phyloP scores from a whole-genome alignment of 495 filamentous ascomycete genomes.

The Tuber umbilicatum region DNA sequence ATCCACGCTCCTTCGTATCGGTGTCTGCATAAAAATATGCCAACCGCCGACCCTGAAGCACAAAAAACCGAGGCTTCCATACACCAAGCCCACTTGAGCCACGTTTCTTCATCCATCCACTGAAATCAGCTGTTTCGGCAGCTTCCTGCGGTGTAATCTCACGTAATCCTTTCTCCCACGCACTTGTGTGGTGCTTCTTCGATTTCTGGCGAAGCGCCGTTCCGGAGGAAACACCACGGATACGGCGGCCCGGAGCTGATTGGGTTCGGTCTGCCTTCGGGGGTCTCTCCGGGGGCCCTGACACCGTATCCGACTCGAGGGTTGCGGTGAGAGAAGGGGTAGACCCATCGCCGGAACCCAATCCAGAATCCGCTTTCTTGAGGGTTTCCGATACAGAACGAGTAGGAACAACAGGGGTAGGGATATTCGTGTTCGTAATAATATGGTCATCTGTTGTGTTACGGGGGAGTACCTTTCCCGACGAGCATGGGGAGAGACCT shows the following conservation, averaged over 20 bases:
- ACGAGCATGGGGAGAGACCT: slow-evolving; percentile 19
- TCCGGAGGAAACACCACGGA: slow-evolving; percentile 37
- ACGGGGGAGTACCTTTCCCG: slow-evolving; percentile 12
- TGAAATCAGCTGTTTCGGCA: slow-evolving; percentile 81
- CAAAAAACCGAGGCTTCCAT: slow-evolving; percentile 93
- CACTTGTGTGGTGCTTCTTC: slow-evolving; percentile 83
- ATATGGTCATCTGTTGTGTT: slow-evolving; percentile 19
- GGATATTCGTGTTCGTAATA: slow-evolving; percentile 36
- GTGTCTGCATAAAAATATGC: slow-evolving; percentile 95
- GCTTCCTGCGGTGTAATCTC: slow-evolving; percentile 77
- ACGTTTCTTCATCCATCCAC: slow-evolving; percentile 99
- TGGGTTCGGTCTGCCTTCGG: slow-evolving; percentile 41
- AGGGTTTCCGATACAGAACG: slow-evolving; percentile 35
- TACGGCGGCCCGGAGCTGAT: slow-evolving; percentile 31
- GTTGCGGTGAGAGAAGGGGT: slow-evolving; percentile 32
- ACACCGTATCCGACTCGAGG: slow-evolving; percentile 27
- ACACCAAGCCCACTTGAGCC: slow-evolving; percentile 63
- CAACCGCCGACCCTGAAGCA: slow-evolving; percentile 80
- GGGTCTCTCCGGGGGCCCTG: slow-evolving; percentile 41
- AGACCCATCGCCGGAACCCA: slow-evolving; percentile 33
- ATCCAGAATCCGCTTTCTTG: slow-evolving; percentile 16
- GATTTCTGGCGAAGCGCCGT: slow-evolving; percentile 55
- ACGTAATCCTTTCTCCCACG: slow-evolving; percentile 79
- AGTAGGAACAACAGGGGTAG: slow-evolving; percentile 18
- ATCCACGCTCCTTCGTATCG: slow-evolving; percentile 82